These are phyloP conservation scores for Tricholoma matsutake DNA, from an alignment of 768 basidiomycete genomes.

Conservation along the genomic window DNA sequence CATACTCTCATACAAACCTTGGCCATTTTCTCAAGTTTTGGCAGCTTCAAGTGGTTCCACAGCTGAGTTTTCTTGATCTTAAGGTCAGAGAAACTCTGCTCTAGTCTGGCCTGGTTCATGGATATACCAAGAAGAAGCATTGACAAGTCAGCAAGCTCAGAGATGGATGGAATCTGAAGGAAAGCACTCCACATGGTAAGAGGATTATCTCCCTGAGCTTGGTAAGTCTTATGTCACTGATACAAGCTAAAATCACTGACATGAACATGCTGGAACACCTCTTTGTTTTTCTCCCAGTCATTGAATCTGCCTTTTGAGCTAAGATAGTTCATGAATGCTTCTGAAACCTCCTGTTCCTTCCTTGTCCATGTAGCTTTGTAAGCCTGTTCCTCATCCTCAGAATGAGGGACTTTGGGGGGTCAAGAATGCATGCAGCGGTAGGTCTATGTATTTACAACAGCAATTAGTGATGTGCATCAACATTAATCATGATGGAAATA, in stretches of 20 bases:
- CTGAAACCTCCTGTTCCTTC: constrained; percentile 17
- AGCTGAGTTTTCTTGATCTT: constrained; percentile 25
- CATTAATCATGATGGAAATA: not conserved
- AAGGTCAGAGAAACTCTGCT: constrained; percentile 24
- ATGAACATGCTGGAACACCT: constrained; percentile 12
- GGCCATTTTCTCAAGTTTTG: not conserved
- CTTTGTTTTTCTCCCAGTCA: constrained; percentile 16
- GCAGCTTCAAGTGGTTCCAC: constrained; percentile 17
- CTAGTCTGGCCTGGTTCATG: constrained; percentile 23
- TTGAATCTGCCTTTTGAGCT: constrained; percentile 13
- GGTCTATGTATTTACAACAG: constrained; percentile 2
- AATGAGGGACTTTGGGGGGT: constrained; percentile 11
- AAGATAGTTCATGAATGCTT: constrained; percentile 17
- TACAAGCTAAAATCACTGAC: constrained; percentile 13
- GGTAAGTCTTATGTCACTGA: not conserved
- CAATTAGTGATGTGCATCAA: not conserved
- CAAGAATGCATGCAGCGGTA: constrained; percentile 11
- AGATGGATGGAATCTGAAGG: not conserved
- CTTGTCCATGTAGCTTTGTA: not conserved
- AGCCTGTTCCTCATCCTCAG: constrained; percentile 11
- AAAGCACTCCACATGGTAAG: not conserved
- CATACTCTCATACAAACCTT: too few species aligned
- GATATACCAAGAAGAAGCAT: constrained; percentile 19
- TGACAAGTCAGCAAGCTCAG: constrained; percentile 21
- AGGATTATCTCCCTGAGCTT: constrained; percentile 16